Base-by-base conservation (phyloP, 148 eudicot genomes). In the Rhododendron kiyosumense region DNA sequence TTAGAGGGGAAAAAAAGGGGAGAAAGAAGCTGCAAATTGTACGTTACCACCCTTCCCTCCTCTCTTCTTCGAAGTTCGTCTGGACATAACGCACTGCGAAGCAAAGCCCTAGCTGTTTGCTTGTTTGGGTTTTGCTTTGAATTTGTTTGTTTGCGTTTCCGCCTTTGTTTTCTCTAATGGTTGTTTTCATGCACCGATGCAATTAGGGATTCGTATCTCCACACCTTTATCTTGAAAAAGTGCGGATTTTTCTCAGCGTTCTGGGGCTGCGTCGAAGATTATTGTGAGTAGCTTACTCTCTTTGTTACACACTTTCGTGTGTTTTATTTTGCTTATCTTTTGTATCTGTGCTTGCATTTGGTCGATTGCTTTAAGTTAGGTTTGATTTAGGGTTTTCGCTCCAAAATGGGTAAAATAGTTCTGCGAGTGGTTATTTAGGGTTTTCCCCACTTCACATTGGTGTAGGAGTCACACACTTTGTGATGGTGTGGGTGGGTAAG, bases 141-240 rank as follows among this genome's bases (percentile, higher is more conserved):
- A 45, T 65, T 20, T 67, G 43, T 20, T 18, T 82, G n/a, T 3
- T 61, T 81, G 12, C 36, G 1, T 24, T 38, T 69, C n/a, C 71
- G 57, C 34, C 17, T 24, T 24, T 24, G 11, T 24, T 63, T 63
- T 63, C 30, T 83, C 86, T 84, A 83, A 67, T 88, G 76, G 46
- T 75, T 84, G 86, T 81, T 84, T 84, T 80, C 84, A 81, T 88
- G 90, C 86, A 84, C 82, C 81, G 82, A 84, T 86, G 79, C 65
- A 84, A 88, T 54, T 84, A 88, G 90, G 88, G 87, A 81, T 86
- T 81, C 73, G 73, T 82, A 26, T 65, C 71, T 48, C 46, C 81
- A 82, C 67, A 51, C 48, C 69, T 34, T 45, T 32, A 13, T 73
- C 4, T 13, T 18, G 12, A 48, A 48, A 45, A 20, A 41, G 28